These are phyloP conservation scores for Exophiala phaeomuriformis DNA, from an alignment of 2,329 filamentous ascomycete genomes.

Conservation along the genomic window DNA sequence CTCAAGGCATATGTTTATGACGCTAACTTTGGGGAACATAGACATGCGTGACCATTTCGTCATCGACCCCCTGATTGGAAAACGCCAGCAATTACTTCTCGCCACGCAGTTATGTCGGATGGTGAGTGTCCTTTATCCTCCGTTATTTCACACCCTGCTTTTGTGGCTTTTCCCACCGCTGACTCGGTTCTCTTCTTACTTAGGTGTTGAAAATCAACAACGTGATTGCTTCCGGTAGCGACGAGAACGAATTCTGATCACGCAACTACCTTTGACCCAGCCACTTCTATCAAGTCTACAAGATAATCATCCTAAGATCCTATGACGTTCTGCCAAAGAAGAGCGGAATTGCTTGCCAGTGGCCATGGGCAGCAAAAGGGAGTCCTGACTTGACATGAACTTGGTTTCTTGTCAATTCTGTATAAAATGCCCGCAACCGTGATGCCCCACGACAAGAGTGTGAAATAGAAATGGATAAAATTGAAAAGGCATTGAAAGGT, in stretches of 20 bases:
- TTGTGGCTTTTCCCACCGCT: not conserved
- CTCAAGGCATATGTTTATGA: not conserved
- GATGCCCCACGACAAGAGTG: too few relatives aligned
- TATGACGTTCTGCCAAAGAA: not conserved
- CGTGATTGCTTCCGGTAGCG: constrained; percentile 81
- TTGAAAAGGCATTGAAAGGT: too few relatives aligned
- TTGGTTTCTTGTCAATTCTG: too few relatives aligned
- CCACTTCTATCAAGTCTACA: too few relatives aligned
- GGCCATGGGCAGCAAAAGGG: too few relatives aligned
- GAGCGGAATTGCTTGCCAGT: too few relatives aligned
- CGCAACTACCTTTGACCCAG: not conserved
- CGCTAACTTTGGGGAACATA: constrained; percentile 29
- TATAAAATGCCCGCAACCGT: too few relatives aligned
- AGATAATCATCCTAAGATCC: constrained; percentile 3
- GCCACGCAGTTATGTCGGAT: constrained; percentile 97
- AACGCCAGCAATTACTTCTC: constrained; percentile 91
- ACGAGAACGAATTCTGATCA: constrained; percentile 71
- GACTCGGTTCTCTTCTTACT: not conserved
- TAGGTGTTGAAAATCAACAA: constrained; percentile 77
- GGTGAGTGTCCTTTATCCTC: constrained; percentile 39
- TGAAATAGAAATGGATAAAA: too few relatives aligned
- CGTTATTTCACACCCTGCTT: too few relatives aligned
- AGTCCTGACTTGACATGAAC: too few relatives aligned
- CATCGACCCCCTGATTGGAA: constrained; percentile 95
- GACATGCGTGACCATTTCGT: constrained; percentile 98